Conservation (phyloP, 2,329 filamentous ascomycete genomes). For the Fusarium sp. region DNA sequence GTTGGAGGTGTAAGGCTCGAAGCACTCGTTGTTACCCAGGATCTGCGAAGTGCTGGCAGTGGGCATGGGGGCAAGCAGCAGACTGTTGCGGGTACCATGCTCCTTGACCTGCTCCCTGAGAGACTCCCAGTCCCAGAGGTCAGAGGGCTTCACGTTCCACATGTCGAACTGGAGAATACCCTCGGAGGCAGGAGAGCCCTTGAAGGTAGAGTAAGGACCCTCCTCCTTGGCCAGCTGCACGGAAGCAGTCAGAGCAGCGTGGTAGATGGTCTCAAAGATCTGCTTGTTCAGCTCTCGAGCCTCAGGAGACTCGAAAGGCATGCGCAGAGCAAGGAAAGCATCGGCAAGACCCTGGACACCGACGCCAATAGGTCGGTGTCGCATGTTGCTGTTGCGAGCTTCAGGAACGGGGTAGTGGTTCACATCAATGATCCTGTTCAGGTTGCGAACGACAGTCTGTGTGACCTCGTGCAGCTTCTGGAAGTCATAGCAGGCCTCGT, state of each 20-base stretch:
- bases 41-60: slow-evolving; percentile 98
- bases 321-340: slow-evolving; percentile 94
- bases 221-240: slow-evolving; percentile 85
- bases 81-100: slow-evolving; percentile 93
- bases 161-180: slow-evolving; percentile 98
- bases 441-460: slow-evolving; percentile 90
- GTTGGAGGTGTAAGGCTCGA: slow-evolving; percentile 99
- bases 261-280: slow-evolving; percentile 99
- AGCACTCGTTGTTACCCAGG: slow-evolving; percentile 99
- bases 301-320: slow-evolving; percentile 97
- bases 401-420: slow-evolving; percentile 99
- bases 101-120: slow-evolving; percentile 93
- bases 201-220: slow-evolving; percentile 89
- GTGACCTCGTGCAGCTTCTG: slow-evolving; percentile 95
- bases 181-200: slow-evolving; percentile 93
- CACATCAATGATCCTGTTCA: slow-evolving; percentile 98
- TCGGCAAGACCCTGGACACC: slow-evolving; percentile 98
- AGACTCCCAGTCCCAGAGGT: slow-evolving; percentile 95
- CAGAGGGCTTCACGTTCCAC: slow-evolving; percentile 94
- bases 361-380: slow-evolving; percentile 94
- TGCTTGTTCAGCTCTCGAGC: slow-evolving; percentile 95
- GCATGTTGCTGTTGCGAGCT: slow-evolving; percentile 95
- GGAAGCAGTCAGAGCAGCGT: slow-evolving; percentile 91
- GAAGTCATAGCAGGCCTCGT: slow-evolving; percentile 90
- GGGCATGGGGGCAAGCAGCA: slow-evolving; percentile 96